A percentile compares a stretch with the other conserved stretches of the same genome.
These are phyloP conservation scores for Colletotrichum ledebouriae DNA, from an alignment of 2,329 filamentous ascomycete species.

Conservation along the genomic window DNA sequence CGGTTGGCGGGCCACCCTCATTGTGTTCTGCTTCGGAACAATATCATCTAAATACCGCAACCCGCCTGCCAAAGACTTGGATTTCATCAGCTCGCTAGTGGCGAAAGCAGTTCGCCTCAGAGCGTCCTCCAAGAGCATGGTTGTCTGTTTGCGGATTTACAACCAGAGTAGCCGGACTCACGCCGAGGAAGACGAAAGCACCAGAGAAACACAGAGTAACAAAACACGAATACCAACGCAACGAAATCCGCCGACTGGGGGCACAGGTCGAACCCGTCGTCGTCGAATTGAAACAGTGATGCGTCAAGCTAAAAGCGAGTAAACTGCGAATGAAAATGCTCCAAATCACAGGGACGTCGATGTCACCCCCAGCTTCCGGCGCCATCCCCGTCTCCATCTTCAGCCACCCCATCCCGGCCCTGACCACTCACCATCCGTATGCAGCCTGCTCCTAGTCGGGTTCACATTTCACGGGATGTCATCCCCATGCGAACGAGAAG, in stretches of 20 bases:
- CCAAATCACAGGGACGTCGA: conserved; percentile 21
- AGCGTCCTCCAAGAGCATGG: not conserved
- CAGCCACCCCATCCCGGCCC: conserved; percentile 30
- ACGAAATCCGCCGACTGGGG: conserved; percentile 28
- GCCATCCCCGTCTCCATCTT: conserved; percentile 28
- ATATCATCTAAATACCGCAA: conserved; percentile 27
- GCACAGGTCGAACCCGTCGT: conserved; percentile 28
- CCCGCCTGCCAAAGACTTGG: conserved; percentile 1
- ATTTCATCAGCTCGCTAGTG: conserved; percentile 2
- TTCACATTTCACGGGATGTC: conserved; percentile 24
- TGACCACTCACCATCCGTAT: conserved; percentile 36
- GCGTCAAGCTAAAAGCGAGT: conserved; percentile 25
- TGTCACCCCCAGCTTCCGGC: conserved; percentile 29
- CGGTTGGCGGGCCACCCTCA: conserved; percentile 35
- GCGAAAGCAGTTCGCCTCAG: conserved; percentile 1
- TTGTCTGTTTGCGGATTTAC: conserved; percentile 31
- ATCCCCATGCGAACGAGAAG: conserved; percentile 29
- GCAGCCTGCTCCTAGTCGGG: conserved; percentile 30
- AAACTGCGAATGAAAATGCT: conserved; percentile 29
- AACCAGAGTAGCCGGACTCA: not conserved
- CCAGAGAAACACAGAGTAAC: not conserved
- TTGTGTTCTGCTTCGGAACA: conserved; percentile 25
- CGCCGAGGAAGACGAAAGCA: not conserved
- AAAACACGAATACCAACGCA: conserved; percentile 9
- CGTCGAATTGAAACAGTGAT: conserved; percentile 36